Percentiles rank a stretch among this genome's conserved stretches.
phyloP scores from a whole-genome alignment of 2,329 filamentous ascomycete species.

The Emydomyces testavorans region DNA sequence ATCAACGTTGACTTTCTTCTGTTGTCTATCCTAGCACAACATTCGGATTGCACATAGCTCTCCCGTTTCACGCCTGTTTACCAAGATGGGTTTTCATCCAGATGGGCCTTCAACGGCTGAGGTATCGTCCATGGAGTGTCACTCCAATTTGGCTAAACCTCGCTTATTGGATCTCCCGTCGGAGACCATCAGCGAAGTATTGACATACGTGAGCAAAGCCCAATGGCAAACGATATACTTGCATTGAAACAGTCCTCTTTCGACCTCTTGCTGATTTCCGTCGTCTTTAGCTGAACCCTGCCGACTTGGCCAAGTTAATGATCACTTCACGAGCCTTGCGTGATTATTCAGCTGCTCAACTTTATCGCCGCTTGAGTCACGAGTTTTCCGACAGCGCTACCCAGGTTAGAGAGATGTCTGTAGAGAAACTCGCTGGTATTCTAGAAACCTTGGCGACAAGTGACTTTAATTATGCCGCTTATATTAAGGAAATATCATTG shows the following conservation, averaged over 20 bases:
- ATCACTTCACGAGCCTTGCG: constrained; percentile 49
- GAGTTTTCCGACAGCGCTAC: constrained; percentile 33
- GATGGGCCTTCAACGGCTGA: background rate
- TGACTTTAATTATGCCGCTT: constrained; percentile 51
- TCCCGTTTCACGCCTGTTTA: background rate
- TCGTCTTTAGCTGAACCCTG: constrained; percentile 13
- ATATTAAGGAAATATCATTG: constrained; percentile 46
- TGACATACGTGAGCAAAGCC: constrained; percentile 28
- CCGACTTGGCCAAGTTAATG: constrained; percentile 36
- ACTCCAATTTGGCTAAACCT: background rate
- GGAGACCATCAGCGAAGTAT: constrained; percentile 25
- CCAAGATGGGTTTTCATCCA: background rate
- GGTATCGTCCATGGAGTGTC: background rate
- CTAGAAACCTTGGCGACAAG: constrained; percentile 53
- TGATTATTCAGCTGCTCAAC: constrained; percentile 45
- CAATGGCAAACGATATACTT: constrained; percentile 39
- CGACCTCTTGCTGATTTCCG: background rate
- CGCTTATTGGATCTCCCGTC: constrained; percentile 22
- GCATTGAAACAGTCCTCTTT: constrained; percentile 27
- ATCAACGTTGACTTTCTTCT: too few relatives aligned
- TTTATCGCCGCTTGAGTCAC: constrained; percentile 51
- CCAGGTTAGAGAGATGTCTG: constrained; percentile 42
- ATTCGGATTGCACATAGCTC: background rate
- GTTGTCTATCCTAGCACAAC: background rate
- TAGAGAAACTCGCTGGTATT: constrained; percentile 47